Percentiles rank a stretch among this genome's conserved stretches.
phyloP scores from a whole-genome alignment of 1,284 basidiomycete species.

The Tausonia pullulans region DNA sequence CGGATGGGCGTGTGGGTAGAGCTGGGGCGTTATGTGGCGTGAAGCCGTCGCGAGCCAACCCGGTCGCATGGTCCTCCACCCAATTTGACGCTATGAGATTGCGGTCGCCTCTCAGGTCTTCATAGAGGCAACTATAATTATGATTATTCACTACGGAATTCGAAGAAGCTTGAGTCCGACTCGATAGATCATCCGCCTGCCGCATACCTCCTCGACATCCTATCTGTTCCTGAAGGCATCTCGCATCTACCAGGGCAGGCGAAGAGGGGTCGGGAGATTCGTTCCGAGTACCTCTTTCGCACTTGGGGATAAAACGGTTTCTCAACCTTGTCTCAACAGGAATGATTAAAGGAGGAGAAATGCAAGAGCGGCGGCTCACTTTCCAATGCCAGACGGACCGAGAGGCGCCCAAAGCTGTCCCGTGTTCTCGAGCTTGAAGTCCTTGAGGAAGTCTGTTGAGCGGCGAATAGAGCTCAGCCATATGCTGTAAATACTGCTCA shows the following conservation, averaged over 20 bases:
- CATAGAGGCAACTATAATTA: too few species aligned
- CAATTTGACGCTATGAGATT: too few species aligned
- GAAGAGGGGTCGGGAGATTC: constrained; percentile 36
- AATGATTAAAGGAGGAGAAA: neutral
- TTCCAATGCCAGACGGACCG: constrained; percentile 32
- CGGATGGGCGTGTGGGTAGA: too few species aligned
- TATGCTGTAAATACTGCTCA: neutral
- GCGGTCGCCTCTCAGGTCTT: too few species aligned
- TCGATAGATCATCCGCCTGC: too few species aligned
- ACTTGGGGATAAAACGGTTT: neutral
- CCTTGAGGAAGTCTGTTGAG: constrained; percentile 32
- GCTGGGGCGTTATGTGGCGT: too few species aligned
- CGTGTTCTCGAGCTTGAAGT: constrained; percentile 31
- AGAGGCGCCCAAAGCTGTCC: constrained; percentile 43
- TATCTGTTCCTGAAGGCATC: neutral
- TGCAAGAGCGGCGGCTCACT: too few species aligned
- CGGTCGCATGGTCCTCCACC: too few species aligned
- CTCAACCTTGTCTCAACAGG: neutral
- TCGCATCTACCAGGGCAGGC: constrained; percentile 35
- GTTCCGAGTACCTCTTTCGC: constrained; percentile 38
- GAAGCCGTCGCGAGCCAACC: too few species aligned
- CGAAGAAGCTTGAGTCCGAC: too few species aligned
- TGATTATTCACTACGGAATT: too few species aligned
- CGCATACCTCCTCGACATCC: too few species aligned
- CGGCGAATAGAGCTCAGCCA: constrained; percentile 18